phyloP scores from a whole-genome alignment of 2,329 filamentous ascomycete species.

The Epichloe brachyelytri region DNA sequence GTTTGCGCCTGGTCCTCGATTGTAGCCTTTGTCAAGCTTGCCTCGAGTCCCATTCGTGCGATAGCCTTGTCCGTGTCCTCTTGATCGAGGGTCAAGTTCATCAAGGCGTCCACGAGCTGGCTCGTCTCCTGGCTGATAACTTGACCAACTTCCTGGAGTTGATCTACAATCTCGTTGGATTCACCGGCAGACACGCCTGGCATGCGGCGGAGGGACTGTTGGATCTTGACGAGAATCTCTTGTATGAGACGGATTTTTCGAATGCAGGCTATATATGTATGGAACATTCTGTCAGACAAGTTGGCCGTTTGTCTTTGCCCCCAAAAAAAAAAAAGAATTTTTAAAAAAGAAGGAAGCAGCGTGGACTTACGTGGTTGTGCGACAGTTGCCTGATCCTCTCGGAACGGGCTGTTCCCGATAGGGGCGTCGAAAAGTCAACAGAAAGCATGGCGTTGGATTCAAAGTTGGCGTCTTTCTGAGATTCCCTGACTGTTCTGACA shows the following conservation, averaged over 20 bases:
- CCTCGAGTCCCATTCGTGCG: slow-evolving; percentile 25
- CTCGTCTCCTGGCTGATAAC: slow-evolving; percentile 26
- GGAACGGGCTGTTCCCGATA: slow-evolving; percentile 21
- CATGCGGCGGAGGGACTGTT: slow-evolving; percentile 26
- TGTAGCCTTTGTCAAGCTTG: slow-evolving; percentile 22
- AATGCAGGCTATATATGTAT: slow-evolving; percentile 19
- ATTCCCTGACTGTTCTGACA: neutral
- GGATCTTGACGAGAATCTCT: slow-evolving; percentile 23
- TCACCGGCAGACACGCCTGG: slow-evolving; percentile 23
- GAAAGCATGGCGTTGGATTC: slow-evolving; percentile 18
- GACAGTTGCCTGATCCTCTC: slow-evolving; percentile 26
- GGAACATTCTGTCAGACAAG: neutral
- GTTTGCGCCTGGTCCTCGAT: slow-evolving; percentile 20
- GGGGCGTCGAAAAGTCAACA: slow-evolving; percentile 27
- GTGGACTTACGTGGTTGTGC: slow-evolving; percentile 24
- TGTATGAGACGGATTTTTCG: slow-evolving; percentile 21
- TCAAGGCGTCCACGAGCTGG: slow-evolving; percentile 25
- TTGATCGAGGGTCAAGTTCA: slow-evolving; percentile 24
- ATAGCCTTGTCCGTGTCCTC: slow-evolving; percentile 26
- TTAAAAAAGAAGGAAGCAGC: neutral
- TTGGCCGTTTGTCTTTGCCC: neutral
- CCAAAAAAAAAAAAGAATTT: neutral
- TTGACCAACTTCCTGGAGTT: slow-evolving; percentile 25
- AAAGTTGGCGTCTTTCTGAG: neutral
- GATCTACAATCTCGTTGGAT: slow-evolving; percentile 20